A percentile compares a stretch with the other conserved stretches of the same genome.
phyloP scores from a whole-genome alignment of 1,139 yeast genomes.

The Saccharomyces hybrid region DNA sequence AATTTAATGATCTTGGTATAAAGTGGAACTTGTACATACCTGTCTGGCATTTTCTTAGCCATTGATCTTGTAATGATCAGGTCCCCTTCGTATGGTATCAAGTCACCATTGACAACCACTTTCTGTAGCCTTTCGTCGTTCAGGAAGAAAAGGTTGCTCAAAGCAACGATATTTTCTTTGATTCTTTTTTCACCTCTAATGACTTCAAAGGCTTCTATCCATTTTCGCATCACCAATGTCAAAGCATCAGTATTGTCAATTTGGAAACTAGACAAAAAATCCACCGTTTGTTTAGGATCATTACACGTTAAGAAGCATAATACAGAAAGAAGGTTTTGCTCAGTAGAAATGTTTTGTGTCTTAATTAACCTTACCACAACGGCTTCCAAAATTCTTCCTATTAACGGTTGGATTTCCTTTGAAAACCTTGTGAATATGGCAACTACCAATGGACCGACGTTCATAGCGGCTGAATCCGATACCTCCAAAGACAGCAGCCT shows the following conservation, averaged over 20 bases:
- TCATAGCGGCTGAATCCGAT: slow-evolving; percentile 72
- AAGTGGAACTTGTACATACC: slow-evolving; percentile 59
- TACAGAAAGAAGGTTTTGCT: slow-evolving; percentile 69
- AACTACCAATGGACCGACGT: slow-evolving; percentile 61
- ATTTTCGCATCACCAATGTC: slow-evolving; percentile 51
- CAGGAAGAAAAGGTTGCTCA: slow-evolving; percentile 54
- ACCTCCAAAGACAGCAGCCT: slow-evolving; percentile 63
- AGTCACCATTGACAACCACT: slow-evolving; percentile 68
- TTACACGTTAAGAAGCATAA: slow-evolving; percentile 62
- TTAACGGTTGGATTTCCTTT: slow-evolving; percentile 38
- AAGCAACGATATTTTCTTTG: slow-evolving; percentile 60
- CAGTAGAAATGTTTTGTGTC: slow-evolving; percentile 63
- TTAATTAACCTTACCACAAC: slow-evolving; percentile 57
- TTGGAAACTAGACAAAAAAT: slow-evolving; percentile 45
- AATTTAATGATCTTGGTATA: slow-evolving; percentile 66
- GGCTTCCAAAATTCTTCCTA: slow-evolving; percentile 60
- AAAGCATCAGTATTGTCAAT: slow-evolving; percentile 36
- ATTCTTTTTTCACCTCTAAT: slow-evolving; percentile 74
- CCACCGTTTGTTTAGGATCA: slow-evolving; percentile 54
- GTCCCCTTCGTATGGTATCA: slow-evolving; percentile 48
- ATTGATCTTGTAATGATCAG: slow-evolving; percentile 78
- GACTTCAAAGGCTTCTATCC: slow-evolving; percentile 78
- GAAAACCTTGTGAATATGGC: slow-evolving; percentile 57
- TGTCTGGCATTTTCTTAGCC: slow-evolving; percentile 59
- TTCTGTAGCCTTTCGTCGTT: slow-evolving; percentile 46